Conservation (phyloP, 768 basidiomycete species). For the Lentinula detonsa region DNA sequence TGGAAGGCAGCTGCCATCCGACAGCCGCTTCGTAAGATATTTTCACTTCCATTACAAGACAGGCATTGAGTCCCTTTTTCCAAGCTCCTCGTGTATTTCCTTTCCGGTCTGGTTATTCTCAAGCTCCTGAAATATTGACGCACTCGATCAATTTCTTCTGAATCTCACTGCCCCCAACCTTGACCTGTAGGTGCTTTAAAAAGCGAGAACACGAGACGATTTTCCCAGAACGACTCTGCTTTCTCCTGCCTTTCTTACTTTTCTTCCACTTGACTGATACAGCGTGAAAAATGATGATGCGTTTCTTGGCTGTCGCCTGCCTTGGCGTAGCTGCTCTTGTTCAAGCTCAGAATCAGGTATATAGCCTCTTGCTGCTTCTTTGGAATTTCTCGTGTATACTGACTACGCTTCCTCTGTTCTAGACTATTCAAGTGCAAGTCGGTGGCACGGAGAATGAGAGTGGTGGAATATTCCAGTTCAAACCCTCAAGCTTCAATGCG, state of each 20-base stretch:
- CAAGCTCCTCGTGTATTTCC: background rate
- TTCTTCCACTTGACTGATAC: background rate
- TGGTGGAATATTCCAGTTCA: constrained; percentile 40
- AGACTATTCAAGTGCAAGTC: constrained; percentile 25
- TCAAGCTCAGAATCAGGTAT: constrained; percentile 12
- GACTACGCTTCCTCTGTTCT: too few relatives aligned
- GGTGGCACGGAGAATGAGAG: constrained; percentile 21
- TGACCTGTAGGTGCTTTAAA: background rate
- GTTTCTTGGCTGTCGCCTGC: background rate
- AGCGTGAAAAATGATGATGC: background rate
- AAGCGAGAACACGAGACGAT: background rate
- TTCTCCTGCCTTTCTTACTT: background rate
- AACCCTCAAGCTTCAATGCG: constrained; percentile 35
- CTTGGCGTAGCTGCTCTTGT: constrained; percentile 9
- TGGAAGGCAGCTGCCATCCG: background rate
- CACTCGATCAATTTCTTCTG: background rate
- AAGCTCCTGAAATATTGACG: background rate
- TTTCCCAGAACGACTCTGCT: background rate
- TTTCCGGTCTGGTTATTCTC: background rate
- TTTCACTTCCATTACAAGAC: background rate
- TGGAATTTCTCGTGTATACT: background rate
- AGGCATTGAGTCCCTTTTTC: background rate
- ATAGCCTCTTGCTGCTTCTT: background rate
- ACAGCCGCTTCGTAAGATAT: background rate
- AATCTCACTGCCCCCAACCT: background rate